Evolutionary conservation across 2,329 filamentous ascomycete genomes (phyloP).

Genomic region (Fusarium fujikuroi): DNA sequence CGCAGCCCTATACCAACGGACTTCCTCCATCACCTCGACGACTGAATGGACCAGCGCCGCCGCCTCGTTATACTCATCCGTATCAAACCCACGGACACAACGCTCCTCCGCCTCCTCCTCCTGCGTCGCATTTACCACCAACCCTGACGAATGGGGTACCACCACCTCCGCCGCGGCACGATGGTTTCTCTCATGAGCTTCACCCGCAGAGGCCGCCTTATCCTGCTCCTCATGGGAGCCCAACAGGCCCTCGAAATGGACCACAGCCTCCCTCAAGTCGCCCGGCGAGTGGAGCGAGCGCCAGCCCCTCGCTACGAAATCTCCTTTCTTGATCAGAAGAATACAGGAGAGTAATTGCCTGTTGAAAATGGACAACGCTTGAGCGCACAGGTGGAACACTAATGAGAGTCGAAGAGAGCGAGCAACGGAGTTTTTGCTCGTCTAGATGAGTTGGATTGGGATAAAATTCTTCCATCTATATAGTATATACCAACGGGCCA

Average conservation of each 20-base stretch:
- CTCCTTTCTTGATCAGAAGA: constrained; percentile 66
- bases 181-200: constrained; percentile 54
- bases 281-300: constrained; percentile 74
- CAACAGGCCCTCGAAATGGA: constrained; percentile 57
- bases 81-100: constrained; percentile 47
- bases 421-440: background rate
- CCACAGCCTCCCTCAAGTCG: constrained; percentile 49
- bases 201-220: constrained; percentile 55
- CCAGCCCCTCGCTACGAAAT: constrained; percentile 80
- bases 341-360: background rate
- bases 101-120: constrained; percentile 19
- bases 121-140: constrained; percentile 43
- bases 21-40: constrained; percentile 62
- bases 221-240: constrained; percentile 57
- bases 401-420: background rate
- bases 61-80: constrained; percentile 55
- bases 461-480: background rate
- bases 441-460: background rate
- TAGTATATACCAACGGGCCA: background rate
- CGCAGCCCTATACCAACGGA: constrained; percentile 54
- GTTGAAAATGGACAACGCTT: background rate
- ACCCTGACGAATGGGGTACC: constrained; percentile 48
- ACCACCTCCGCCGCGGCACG: constrained; percentile 44
- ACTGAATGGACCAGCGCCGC: constrained; percentile 54
- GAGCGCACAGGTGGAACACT: background rate